Evolutionary conservation across 805 yeast genomes (phyloP), one percentile per base, ranked within the genome.

Genomic region (Candida awuae): DNA sequence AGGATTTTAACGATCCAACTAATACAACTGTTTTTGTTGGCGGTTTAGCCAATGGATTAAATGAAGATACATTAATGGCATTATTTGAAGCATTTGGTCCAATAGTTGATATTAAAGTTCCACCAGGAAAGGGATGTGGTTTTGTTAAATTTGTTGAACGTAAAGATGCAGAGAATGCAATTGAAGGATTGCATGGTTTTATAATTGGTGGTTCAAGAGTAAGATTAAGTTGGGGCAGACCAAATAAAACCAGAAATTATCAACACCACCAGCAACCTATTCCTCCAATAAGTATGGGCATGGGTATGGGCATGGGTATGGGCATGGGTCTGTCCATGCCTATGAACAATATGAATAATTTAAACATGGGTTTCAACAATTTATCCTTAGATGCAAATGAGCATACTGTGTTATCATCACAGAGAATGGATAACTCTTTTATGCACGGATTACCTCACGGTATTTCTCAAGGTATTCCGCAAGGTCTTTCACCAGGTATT

Each of bases 101-200:
- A 15, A 77, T 83, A 26, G 60, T 70, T 20, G 80, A 77, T 47
- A 80, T 83, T 31, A 81, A 80, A 52, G 80, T 83, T 33, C 90
- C 90, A 7, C 78, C 75, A 1, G 85, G 86, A 12, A 83, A 82
- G 53, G 82, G 83, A 43, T 81, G 90, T 62, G 94, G 88, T 1
- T 81, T 82, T 58, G 79, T 83, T 41, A 78, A 75, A 52, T 83
- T 75, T 55, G 63, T 72, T n/a, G 65, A 66, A 26, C 64, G 84
- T 45, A 79, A 74, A 49, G 84, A 80, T 49, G 92, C 92, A 1
- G 85, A 81, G 56, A 77, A 75, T 29, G 86, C 94, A 6, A 80
- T 83, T 39, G 71, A 75, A 29, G 79, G 80, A 4, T 76, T 83
- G 83, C 86, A 83, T 58, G 94, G 94, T 2, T 82, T 75, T 53